A percentile compares a stretch with the other conserved stretches of the same genome.
These are phyloP conservation scores for Chaetoceros tenuissimus DNA, from an alignment of 108 stramenopile genomes.

Conservation along the genomic window DNA sequence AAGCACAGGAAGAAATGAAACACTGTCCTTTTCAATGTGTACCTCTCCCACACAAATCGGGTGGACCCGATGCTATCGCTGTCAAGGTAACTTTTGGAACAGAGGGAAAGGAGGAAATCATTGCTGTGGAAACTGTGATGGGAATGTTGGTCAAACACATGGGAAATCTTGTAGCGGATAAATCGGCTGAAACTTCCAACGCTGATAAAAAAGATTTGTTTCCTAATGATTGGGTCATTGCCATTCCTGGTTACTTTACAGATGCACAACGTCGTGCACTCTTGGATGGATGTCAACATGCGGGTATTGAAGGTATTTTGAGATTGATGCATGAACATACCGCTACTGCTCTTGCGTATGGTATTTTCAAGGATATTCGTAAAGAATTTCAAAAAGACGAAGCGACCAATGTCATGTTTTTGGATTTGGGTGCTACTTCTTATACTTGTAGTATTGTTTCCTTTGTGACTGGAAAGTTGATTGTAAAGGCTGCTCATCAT, in stretches of 20 bases:
- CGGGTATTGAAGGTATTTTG: slow-evolving; percentile 80
- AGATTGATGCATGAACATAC: slow-evolving; percentile 94
- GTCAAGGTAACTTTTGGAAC: slow-evolving; percentile 45
- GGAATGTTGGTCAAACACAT: slow-evolving; percentile 93
- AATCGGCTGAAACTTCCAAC: slow-evolving; percentile 42
- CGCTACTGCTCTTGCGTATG: slow-evolving; percentile 93
- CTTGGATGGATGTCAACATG: slow-evolving; percentile 85
- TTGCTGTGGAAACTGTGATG: slow-evolving; percentile 81
- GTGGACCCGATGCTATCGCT: slow-evolving; percentile 56
- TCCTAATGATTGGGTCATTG: slow-evolving; percentile 90
- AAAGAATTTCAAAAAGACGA: slow-evolving; percentile 78
- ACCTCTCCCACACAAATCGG: slow-evolving; percentile 42
- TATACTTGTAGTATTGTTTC: slow-evolving; percentile 87
- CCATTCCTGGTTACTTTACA: slow-evolving; percentile 93
- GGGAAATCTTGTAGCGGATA: slow-evolving; percentile 72
- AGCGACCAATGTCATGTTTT: slow-evolving; percentile 85
- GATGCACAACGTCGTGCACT: slow-evolving; percentile 89
- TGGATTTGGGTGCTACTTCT: slow-evolving; percentile 89
- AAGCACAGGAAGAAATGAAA: slow-evolving; percentile 79
- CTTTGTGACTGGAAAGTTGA: slow-evolving; percentile 87
- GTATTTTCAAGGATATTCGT: slow-evolving; percentile 96
- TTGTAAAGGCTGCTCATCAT: slow-evolving; percentile 67
- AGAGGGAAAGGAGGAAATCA: slow-evolving; percentile 42
- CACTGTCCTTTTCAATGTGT: slow-evolving; percentile 58
- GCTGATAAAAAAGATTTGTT: slow-evolving; percentile 24